A percentile compares a stretch with the other conserved stretches of the same genome.
Conservation (phyloP, 495 filamentous ascomycete species). For the Xylaria longipes region DNA sequence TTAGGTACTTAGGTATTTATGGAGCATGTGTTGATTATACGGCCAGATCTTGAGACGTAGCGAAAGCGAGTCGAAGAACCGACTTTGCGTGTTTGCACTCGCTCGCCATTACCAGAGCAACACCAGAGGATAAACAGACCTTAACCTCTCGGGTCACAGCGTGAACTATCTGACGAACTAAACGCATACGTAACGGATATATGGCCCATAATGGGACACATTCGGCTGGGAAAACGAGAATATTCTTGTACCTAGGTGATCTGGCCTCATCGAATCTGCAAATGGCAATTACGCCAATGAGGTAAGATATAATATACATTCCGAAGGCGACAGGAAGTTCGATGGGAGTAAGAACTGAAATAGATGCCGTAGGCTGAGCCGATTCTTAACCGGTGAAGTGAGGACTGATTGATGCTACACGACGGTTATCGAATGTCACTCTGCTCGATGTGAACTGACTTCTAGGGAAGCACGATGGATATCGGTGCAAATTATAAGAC, state of each 20-base stretch:
- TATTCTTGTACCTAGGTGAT: not conserved
- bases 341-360: not conserved
- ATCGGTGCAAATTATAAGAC: too few relatives aligned
- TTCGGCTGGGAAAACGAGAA: not conserved
- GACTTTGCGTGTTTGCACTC: not conserved
- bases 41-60: not conserved
- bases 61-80: not conserved
- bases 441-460: not conserved
- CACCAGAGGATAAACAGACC: not conserved
- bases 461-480: too few relatives aligned
- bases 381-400: too few relatives aligned
- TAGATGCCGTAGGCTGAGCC: too few relatives aligned
- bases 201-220: not conserved
- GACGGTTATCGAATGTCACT: not conserved
- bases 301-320: not conserved
- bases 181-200: not conserved
- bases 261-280: not conserved
- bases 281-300: not conserved
- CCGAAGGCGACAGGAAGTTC: not conserved
- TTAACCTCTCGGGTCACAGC: not conserved
- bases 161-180: not conserved
- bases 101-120: not conserved
- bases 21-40: not conserved
- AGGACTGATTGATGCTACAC: too few relatives aligned
- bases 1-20: not conserved